A percentile compares a stretch with the other conserved stretches of the same genome.
Conservation (phyloP, 164 flowering plant species). For the Magnolia sinica region DNA sequence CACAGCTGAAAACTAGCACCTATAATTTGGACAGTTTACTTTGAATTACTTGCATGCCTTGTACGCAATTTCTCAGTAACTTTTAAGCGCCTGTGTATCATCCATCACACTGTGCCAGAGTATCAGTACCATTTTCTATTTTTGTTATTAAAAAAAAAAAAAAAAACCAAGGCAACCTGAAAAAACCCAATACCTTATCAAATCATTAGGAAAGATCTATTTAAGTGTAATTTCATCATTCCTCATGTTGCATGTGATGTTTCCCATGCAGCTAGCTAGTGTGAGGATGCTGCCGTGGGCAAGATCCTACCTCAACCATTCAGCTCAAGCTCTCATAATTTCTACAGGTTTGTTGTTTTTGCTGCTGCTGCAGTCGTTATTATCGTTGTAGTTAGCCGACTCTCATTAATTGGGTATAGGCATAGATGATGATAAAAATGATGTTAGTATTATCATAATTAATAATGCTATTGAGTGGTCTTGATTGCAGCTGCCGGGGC, state of each 20-base stretch:
- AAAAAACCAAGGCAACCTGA: too few species aligned
- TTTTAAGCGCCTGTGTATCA: too few species aligned
- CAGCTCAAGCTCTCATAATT: conserved; percentile 89
- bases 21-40: too few species aligned
- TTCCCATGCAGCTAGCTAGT: conserved; percentile 66
- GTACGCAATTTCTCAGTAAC: too few species aligned
- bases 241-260: neutral
- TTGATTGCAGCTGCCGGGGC: conserved; percentile 65
- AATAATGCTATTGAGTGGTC: neutral
- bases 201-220: too few species aligned
- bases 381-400: neutral
- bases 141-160: too few species aligned
- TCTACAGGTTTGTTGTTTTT: conserved; percentile 48
- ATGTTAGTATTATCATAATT: neutral
- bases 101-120: too few species aligned
- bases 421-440: neutral
- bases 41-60: too few species aligned
- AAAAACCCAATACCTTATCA: too few species aligned
- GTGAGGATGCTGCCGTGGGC: conserved; percentile 94
- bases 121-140: too few species aligned
- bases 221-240: too few species aligned
- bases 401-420: neutral
- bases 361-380: neutral
- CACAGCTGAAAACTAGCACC: too few species aligned
- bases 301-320: conserved; percentile 72